Percentiles rank a stretch among this genome's conserved stretches.
Conservation (phyloP, 768 basidiomycete genomes). For the Sarcodon sp. region DNA sequence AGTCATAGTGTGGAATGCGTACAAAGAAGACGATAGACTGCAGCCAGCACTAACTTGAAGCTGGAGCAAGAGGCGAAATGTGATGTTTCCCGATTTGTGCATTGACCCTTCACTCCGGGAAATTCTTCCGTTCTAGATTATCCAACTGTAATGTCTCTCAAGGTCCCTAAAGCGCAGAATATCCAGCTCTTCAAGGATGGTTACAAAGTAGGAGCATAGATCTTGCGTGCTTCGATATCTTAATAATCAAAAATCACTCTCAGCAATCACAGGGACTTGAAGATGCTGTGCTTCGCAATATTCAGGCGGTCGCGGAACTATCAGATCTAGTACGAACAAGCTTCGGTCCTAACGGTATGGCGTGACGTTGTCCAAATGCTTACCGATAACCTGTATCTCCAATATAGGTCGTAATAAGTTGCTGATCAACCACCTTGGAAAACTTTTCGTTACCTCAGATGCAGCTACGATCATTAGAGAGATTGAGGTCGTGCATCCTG, state of each 20-base stretch:
- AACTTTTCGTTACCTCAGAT: slow-evolving; percentile 95
- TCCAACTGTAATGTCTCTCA: slow-evolving; percentile 60
- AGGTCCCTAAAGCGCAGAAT: slow-evolving; percentile 83
- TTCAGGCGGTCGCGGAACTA: slow-evolving; percentile 90
- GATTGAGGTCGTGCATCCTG: slow-evolving; percentile 97
- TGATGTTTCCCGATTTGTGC: neutral
- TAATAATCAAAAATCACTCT: neutral
- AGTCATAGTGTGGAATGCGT: too few species aligned
- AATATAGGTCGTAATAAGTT: slow-evolving; percentile 85
- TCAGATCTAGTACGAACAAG: slow-evolving; percentile 92
- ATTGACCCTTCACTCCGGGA: neutral
- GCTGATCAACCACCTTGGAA: slow-evolving; percentile 92
- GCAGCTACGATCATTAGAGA: slow-evolving; percentile 97
- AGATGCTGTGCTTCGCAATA: slow-evolving; percentile 94
- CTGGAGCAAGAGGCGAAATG: neutral
- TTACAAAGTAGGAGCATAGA: slow-evolving; percentile 55
- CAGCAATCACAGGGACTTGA: slow-evolving; percentile 84
- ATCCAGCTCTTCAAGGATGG: slow-evolving; percentile 96
- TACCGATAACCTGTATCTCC: neutral
- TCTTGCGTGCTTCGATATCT: neutral
- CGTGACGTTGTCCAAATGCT: neutral
- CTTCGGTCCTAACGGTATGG: slow-evolving; percentile 90
- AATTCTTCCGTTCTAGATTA: neutral
- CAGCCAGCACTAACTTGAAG: too few species aligned
- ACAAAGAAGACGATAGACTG: too few species aligned